Conservation (phyloP, 163 green algal genomes). For the Botryococcus braunii region DNA sequence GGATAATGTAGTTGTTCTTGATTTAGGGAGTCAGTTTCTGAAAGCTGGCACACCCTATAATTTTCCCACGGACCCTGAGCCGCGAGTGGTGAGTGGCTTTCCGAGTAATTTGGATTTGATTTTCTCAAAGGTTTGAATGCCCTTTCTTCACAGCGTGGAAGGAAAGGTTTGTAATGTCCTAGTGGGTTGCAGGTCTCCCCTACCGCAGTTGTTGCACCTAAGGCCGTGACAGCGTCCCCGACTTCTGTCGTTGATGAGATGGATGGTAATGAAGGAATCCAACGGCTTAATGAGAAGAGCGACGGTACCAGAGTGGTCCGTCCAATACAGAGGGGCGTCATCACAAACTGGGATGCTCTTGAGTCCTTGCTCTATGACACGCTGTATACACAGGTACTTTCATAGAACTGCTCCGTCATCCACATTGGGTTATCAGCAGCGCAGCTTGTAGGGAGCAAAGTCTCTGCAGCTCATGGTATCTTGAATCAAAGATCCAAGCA, state of each 20-base stretch:
- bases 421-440: neutral
- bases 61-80: conserved; percentile 4
- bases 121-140: neutral
- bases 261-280: neutral
- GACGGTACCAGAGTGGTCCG: neutral
- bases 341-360: conserved; percentile 2
- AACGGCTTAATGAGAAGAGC: neutral
- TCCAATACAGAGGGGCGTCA: neutral
- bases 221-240: neutral
- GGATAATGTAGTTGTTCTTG: conserved; percentile 5
- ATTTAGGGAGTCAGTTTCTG: conserved; percentile 1
- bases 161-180: no score
- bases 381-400: neutral
- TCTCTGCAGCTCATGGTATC: neutral
- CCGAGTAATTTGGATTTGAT: neutral
- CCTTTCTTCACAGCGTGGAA: no score
- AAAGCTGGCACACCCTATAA: conserved; percentile 4
- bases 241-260: neutral
- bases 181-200: no score
- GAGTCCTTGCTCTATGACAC: conserved; percentile 3
- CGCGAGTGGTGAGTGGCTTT: conserved; percentile 2
- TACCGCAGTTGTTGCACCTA: neutral
- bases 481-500: no score
- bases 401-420: neutral
- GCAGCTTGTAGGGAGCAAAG: neutral